Base-by-base conservation (phyloP, 23 red algal species). In the Gracilaria domingensis region DNA sequence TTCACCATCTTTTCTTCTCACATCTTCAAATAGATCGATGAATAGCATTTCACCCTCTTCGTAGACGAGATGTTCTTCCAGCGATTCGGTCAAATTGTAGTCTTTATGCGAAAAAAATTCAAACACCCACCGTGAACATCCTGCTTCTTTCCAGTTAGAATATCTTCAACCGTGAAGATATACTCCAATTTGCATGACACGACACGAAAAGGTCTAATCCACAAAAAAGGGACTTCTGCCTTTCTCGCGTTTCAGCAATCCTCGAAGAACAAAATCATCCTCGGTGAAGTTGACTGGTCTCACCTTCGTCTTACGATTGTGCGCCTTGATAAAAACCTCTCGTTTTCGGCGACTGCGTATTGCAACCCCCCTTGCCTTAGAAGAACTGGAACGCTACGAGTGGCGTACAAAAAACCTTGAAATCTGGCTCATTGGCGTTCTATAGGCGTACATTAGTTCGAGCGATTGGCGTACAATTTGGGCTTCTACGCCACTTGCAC, bases 211-310 rank as follows among this genome's bases (percentile, higher is more conserved):
- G 80, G 80, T 28, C 80, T 56, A 14, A 13, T 67, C 80, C 80
- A 84, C 12, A 14, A 23, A 2, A 84, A 29, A 14, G 55, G 42
- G 55, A 55, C 69, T 84, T 16, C 66, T 17, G 14, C 66, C 18
- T 21, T 35, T 35, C 37, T 72, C 33, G 2, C 66, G 33, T 72
- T 35, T 21, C 12, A 72, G 66, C 12, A 72, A 14, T 18, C 66
- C 66, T 25, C 80, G 12, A 20, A 84, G 56, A 16, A 84, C 80
- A 55, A 32, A 84, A 64, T 84, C 80, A 13, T 56, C 80, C 12
- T 39, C 33, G 80, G 56, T 55, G 25, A 84, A 69, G 26, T 84
- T 84, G 33, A 72, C 21, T 21, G 33, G 32, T 17, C 33, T 17
- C 8, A 72, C 66, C 8, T 18, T 18, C 1, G 32, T 72, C 58